These are phyloP conservation scores for Annulohypoxylon bovei DNA, from an alignment of 495 filamentous ascomycete genomes.

Conservation along the genomic window DNA sequence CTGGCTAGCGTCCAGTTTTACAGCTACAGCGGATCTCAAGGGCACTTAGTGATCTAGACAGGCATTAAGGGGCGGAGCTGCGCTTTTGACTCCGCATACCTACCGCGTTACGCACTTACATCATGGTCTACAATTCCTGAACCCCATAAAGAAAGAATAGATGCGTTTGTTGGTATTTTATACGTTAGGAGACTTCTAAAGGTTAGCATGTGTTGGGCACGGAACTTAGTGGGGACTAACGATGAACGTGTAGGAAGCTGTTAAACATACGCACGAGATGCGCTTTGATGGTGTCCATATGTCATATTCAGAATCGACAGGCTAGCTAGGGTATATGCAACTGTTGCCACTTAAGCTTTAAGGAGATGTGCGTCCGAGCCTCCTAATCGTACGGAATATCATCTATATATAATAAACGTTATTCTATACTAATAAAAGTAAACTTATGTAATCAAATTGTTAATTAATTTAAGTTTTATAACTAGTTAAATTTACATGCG, in stretches of 20 bases:
- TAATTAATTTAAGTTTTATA: no score
- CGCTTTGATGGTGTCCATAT: background rate
- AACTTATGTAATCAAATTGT: no score
- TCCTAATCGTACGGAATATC: no score
- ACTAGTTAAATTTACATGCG: no score
- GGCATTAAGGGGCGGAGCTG: background rate
- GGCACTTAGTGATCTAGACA: background rate
- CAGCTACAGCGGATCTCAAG: background rate
- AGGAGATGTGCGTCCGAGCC: no score
- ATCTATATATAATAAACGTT: no score
- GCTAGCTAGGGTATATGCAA: background rate
- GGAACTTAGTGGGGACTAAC: background rate
- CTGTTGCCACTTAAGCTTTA: constrained; percentile 3
- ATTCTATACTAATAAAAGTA: no score
- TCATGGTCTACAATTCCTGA: background rate
- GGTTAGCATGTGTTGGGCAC: background rate
- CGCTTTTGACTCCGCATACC: background rate
- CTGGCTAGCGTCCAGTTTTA: background rate
- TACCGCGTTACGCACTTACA: background rate
- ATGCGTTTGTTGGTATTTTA: background rate
- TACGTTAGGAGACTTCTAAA: background rate
- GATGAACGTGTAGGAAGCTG: background rate
- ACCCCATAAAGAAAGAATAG: background rate
- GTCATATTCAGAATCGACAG: background rate
- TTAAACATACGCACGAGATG: background rate